Conservation (phyloP, 208 protist genomes). For the Crithidia brevicula region DNA sequence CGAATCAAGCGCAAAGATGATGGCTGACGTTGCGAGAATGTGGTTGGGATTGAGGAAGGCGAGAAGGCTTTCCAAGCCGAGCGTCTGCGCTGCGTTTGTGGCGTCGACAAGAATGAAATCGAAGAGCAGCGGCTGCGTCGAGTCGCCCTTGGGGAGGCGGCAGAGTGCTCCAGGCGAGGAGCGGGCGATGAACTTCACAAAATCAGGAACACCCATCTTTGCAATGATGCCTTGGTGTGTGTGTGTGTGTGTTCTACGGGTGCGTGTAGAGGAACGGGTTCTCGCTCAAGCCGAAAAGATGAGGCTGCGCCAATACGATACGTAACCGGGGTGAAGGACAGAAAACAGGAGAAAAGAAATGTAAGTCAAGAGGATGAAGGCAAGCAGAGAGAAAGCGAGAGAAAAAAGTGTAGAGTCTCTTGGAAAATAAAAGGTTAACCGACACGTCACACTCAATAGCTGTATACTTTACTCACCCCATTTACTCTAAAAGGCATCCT, state of each 20-base stretch:
- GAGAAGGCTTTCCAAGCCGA: constrained; percentile 61
- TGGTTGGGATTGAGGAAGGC: constrained; percentile 44
- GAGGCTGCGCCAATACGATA: too few species aligned
- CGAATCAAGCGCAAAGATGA: constrained; percentile 85
- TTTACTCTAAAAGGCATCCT: too few species aligned
- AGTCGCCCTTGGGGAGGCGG: constrained; percentile 45
- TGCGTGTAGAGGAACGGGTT: not conserved
- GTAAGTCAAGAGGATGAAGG: too few species aligned
- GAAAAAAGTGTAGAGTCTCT: too few species aligned
- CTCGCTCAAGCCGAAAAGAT: not conserved
- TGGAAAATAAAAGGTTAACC: too few species aligned
- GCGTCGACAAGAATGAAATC: constrained; percentile 88
- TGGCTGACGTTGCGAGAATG: constrained; percentile 41
- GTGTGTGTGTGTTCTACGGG: constrained; percentile 2
- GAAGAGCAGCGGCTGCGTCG: constrained; percentile 41
- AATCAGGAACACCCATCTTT: constrained; percentile 83
- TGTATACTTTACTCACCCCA: too few species aligned
- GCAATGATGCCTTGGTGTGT: not conserved
- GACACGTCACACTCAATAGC: too few species aligned
- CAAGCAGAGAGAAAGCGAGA: not conserved
- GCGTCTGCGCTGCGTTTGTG: constrained; percentile 81
- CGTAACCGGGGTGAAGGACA: too few species aligned
- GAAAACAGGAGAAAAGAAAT: too few species aligned
- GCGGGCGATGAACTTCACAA: constrained; percentile 82
- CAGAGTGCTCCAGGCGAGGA: constrained; percentile 66